Evolutionary conservation across 768 basidiomycete species (phyloP).

Genomic region (Daedalea quercina): DNA sequence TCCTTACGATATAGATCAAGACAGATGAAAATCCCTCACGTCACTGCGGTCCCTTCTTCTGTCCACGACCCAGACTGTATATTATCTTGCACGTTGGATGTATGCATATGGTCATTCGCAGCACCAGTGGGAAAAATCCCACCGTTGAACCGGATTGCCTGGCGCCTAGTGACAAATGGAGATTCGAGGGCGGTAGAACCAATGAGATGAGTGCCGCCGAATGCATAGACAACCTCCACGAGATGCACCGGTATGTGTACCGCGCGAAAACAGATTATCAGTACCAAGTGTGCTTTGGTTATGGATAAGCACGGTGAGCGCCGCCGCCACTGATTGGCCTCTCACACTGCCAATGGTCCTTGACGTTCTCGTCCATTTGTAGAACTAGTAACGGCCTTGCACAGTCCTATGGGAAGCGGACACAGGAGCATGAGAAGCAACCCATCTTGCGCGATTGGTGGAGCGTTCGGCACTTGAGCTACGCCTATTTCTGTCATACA

Average conservation of each 20-base stretch:
- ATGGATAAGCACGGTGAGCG: no score
- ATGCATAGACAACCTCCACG: no score
- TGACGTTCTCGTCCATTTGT: not conserved
- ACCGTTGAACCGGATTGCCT: not conserved
- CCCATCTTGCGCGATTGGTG: no score
- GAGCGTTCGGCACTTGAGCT: no score
- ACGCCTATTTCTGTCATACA: slow-evolving; percentile 6
- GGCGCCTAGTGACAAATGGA: not conserved
- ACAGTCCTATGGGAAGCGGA: not conserved
- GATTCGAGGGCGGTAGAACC: not conserved
- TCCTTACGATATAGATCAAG: not conserved
- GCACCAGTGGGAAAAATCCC: not conserved
- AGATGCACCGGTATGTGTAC: no score
- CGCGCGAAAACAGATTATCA: no score
- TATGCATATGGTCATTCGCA: not conserved
- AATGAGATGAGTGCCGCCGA: no score
- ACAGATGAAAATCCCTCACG: not conserved
- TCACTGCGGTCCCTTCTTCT: not conserved
- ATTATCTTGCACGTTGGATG: not conserved
- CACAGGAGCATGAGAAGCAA: not conserved
- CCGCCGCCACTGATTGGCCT: not conserved
- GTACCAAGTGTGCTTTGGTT: no score
- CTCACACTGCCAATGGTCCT: not conserved
- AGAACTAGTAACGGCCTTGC: not conserved
- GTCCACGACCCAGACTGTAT: not conserved